phyloP scores from a whole-genome alignment of 345 rosid species.

The Ceriops decandra region DNA sequence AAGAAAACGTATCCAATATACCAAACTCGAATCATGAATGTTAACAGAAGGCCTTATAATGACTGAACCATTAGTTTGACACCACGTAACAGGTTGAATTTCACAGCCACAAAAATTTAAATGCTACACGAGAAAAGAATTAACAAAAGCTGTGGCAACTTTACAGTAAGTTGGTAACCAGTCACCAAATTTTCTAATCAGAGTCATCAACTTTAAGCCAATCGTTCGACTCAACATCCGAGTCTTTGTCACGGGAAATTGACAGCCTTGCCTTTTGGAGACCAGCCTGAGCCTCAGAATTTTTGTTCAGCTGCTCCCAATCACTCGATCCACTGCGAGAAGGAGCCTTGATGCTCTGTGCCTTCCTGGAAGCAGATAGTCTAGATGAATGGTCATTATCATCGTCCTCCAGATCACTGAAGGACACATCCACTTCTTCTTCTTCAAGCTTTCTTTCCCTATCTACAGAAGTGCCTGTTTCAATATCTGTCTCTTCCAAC shows the following conservation, averaged over 20 bases:
- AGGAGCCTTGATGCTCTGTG: conserved; percentile 20
- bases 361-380: conserved; percentile 19
- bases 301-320: conserved; percentile 54
- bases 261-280: conserved; percentile 31
- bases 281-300: conserved; percentile 26
- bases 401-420: conserved; percentile 64
- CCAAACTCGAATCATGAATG: no score
- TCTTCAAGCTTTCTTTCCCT: conserved; percentile 26
- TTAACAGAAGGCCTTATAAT: not conserved
- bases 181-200: conserved; percentile 29
- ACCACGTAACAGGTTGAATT: conserved; percentile 12
- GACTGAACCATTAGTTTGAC: conserved; percentile 15
- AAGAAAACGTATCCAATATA: no score
- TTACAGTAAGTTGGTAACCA: conserved; percentile 34
- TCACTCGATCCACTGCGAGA: conserved; percentile 55
- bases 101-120: conserved; percentile 5
- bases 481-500: conserved; percentile 37
- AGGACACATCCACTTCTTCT: conserved; percentile 45
- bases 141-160: conserved; percentile 13
- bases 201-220: conserved; percentile 64
- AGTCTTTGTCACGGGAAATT: conserved; percentile 47
- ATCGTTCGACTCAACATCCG: conserved; percentile 62
- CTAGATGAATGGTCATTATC: conserved; percentile 29
- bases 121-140: not conserved
- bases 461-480: conserved; percentile 21